These are phyloP conservation scores for Salisapilia sapeloensis DNA, from an alignment of 352 stramenopile genomes.

Conservation along the genomic window DNA sequence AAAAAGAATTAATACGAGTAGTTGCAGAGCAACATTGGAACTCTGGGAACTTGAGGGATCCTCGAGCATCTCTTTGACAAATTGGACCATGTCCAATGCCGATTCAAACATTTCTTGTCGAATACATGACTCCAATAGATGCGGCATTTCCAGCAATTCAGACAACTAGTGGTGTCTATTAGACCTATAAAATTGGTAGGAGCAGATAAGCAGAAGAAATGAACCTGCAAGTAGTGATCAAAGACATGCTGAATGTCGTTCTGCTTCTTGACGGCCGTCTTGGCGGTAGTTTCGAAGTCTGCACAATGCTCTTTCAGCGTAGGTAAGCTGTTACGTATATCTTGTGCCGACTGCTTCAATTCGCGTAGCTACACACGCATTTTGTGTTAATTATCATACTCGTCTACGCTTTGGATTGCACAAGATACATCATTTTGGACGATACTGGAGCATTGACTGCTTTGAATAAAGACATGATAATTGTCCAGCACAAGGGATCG, in stretches of 20 bases:
- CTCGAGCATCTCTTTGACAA: constrained; percentile 63
- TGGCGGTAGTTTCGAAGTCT: constrained; percentile 30
- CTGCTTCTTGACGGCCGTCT: constrained; percentile 41
- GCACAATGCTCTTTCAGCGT: constrained; percentile 33
- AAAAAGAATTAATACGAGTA: neutral
- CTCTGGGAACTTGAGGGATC: constrained; percentile 22
- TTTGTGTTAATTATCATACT: neutral
- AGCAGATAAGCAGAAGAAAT: neutral
- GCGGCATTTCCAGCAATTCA: constrained; percentile 95
- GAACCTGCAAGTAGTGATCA: constrained; percentile 73
- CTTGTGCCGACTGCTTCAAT: constrained; percentile 47
- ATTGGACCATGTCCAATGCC: constrained; percentile 90
- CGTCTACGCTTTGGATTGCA: constrained; percentile 1
- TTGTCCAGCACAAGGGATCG: constrained; percentile 74
- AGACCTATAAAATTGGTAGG: neutral
- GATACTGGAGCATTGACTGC: constrained; percentile 68
- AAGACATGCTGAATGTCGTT: constrained; percentile 82
- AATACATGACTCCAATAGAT: constrained; percentile 94
- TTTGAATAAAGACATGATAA: constrained; percentile 86
- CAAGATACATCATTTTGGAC: constrained; percentile 49
- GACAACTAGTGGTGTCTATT: constrained; percentile 46
- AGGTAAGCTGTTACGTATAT: constrained; percentile 29
- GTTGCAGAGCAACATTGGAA: neutral
- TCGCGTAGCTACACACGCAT: constrained; percentile 17
- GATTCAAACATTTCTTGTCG: constrained; percentile 94